Evolutionary conservation across 768 basidiomycete genomes (phyloP), one percentile per base, ranked within the genome.

Genomic region (Goffeauzyma gilvescens): DNA sequence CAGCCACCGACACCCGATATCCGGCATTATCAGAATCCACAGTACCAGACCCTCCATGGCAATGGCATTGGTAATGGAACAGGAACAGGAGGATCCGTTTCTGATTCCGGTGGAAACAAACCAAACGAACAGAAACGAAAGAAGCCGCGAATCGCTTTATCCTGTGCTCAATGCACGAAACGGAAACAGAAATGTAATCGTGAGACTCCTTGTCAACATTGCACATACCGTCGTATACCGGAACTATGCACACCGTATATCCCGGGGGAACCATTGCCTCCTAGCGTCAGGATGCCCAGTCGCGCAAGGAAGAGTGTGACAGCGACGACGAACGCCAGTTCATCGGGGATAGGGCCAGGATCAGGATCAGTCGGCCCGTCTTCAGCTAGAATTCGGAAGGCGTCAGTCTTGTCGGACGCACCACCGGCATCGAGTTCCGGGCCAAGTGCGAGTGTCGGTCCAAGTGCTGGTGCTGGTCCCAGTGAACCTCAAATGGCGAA

Each of bases 201-300:
- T 22, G 55, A 63, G 36, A 55, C 57, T 18, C 62, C 62, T 6
- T 63, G 62, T 52, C 57, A 63, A 42, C 59, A 63, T 45, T 63
- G 62, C 41, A 42, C 49, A 21, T 15, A 32, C 18, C 24, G 13
- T 28, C 27, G 13, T 14, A 13, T 4, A 24, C 28, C 13, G 5
- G 24, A 6, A 8, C 26, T 33, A 12, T 28, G 38, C 35, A 42
- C 40, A 14, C 61, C 58, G 6, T 60, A 63, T 42, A 55, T 59
- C 32, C 61, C 57, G 22, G 50, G 20, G 30, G 58, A 22, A 48
- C 59, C 20, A 49, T 55, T 32, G 38, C 49, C 41, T 12, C 32
- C 38, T 15, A 42, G 26, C 7, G 39, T 46, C 51, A 26, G 56
- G 57, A 37, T 48, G 39, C 7, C 47, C 14, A 33, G 54, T 17